Base-by-base conservation (phyloP, 2,329 filamentous ascomycete genomes). In the Lachnellula occidentalis region DNA sequence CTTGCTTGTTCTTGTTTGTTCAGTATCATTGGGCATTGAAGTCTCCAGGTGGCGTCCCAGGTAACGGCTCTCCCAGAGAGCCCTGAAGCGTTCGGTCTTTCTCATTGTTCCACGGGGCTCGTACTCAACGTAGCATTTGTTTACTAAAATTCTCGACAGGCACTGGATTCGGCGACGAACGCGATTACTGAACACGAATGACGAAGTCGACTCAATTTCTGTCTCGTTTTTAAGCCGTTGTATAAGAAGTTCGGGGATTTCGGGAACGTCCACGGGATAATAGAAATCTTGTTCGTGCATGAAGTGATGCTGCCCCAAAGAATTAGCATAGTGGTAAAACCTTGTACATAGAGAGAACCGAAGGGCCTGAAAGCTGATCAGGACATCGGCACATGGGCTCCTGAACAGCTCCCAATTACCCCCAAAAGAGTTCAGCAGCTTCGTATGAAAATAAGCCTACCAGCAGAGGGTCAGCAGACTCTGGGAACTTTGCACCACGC, bases 251-350 rank as follows among this genome's bases (percentile, higher is more conserved):
- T 39, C 5, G 14, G 21, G 36, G 8, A 15, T 11, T 39, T 39
- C 5, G 11, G 21, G 24, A 36, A 43, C 14, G 15, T 22, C 45
- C 45, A 22, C 45, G 22, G 27, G 22, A 17, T 8, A 43, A 31
- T 48, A 53, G 34, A 48, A 43, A 7, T 45, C n/a, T 4, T 49
- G 19, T 7, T 48, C 39, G 19, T 48, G 45, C 45, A 53, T 53
- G 24, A 48, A 53, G 17, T 45, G 21, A 17, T 48, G 27, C 27
- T 31, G 27, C 11, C 27, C 27, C 1, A 31, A 31, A 31, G 1
- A 31, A 31, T 31, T 31, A 31, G 8, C 27, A 31, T 31, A 31
- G 27, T 31, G 8, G 8, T n/a, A 27, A 27, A 27, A 1, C 24
- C 24, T 7, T 7, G 24, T 27, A 5, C 24, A 7, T 27, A 31